phyloP scores from a whole-genome alignment of 2,329 filamentous ascomycete genomes.

The Colletotrichum sansevieriae region DNA sequence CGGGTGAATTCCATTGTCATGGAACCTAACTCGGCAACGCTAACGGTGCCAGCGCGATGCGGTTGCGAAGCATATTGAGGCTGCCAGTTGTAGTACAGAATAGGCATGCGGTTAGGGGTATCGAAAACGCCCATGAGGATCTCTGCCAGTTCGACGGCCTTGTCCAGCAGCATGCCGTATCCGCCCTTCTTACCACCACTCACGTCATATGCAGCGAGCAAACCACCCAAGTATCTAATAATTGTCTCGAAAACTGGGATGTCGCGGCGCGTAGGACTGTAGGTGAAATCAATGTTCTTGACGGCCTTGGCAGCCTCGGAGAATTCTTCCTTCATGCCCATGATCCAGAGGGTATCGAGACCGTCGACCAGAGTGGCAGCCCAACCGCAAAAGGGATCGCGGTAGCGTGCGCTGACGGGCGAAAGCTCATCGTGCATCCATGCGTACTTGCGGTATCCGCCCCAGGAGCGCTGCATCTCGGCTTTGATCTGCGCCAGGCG shows the following conservation, averaged over 20 bases:
- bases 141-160: conserved; percentile 84
- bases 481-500: conserved; percentile 77
- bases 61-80: conserved; percentile 73
- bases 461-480: conserved; percentile 84
- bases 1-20: conserved; percentile 91
- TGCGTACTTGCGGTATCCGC: conserved; percentile 82
- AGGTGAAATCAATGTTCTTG: conserved; percentile 85
- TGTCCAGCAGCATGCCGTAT: conserved; percentile 78
- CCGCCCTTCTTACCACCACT: conserved; percentile 69
- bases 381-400: conserved; percentile 93
- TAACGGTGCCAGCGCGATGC: conserved; percentile 71
- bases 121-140: conserved; percentile 87
- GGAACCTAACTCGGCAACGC: conserved; percentile 80
- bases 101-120: conserved; percentile 93
- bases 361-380: conserved; percentile 88
- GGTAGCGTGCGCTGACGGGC: conserved; percentile 75
- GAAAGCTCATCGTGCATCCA: conserved; percentile 89
- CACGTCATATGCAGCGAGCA: conserved; percentile 89
- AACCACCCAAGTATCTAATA: conserved; percentile 90
- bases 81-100: conserved; percentile 84
- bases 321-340: conserved; percentile 83
- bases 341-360: conserved; percentile 89
- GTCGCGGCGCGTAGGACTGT: conserved; percentile 68
- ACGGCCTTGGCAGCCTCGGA: conserved; percentile 80
- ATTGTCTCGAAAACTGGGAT: conserved; percentile 95